Conservation (phyloP, 2,329 filamentous ascomycete species). For the Fusarium subtropicale region DNA sequence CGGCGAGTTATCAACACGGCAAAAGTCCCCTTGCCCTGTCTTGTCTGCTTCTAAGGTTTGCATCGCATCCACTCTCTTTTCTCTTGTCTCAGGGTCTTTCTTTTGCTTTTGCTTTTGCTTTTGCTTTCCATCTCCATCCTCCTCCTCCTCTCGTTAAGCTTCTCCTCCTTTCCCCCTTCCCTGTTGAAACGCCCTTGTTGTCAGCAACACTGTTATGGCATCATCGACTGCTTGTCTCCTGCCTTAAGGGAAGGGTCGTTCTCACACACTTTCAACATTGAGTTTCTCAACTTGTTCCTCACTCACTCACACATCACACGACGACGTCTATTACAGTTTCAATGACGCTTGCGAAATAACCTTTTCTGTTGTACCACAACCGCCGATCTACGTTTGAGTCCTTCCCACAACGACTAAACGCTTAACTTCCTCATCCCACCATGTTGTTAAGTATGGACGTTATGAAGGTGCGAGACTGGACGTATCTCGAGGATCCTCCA, state of each 20-base stretch:
- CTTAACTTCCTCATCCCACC: conserved; percentile 7
- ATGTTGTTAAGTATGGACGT: conserved; percentile 48
- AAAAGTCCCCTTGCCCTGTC: conserved; percentile 31
- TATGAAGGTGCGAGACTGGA: conserved; percentile 56
- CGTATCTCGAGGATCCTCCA: conserved; percentile 53
- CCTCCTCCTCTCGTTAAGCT: conserved; percentile 5
- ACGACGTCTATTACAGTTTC: conserved; percentile 16
- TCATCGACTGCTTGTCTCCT: conserved; percentile 17
- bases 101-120: background rate
- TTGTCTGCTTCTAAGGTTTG: conserved; percentile 22
- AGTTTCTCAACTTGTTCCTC: conserved; percentile 6
- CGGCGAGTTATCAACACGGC: conserved; percentile 25
- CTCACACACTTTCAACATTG: conserved; percentile 13
- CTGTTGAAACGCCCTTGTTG: conserved; percentile 15
- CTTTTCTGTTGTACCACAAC: conserved; percentile 8
- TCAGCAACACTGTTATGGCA: conserved; percentile 15
- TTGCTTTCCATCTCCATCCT: background rate
- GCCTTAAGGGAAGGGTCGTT: conserved; percentile 25
- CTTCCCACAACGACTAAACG: conserved; percentile 4
- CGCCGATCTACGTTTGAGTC: conserved; percentile 3
- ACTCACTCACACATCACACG: conserved; percentile 7
- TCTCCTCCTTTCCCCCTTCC: conserved; percentile 11
- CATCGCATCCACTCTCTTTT: conserved; percentile 21
- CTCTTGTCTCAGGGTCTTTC: conserved; percentile 28
- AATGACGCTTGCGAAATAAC: conserved; percentile 34